Evolutionary conservation across 1,139 yeast genomes (phyloP).

Genomic region (Yamadazyma songkhlaensis): DNA sequence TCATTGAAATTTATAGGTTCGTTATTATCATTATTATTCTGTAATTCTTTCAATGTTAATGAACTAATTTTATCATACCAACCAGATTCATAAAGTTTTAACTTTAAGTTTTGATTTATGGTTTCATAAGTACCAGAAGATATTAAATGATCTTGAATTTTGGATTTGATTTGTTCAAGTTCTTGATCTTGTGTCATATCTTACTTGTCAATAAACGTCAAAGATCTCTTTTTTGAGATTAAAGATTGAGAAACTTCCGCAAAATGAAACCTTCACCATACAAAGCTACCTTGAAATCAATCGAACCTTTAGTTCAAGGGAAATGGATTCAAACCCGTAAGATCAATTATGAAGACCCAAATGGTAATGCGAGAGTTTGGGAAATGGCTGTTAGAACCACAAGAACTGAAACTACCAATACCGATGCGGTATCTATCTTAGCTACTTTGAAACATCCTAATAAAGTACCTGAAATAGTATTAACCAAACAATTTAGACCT

Average conservation of each 20-base stretch:
- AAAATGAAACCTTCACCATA: constrained; percentile 31
- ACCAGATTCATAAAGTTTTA: constrained; percentile 70
- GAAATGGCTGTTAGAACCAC: constrained; percentile 89
- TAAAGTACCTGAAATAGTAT: constrained; percentile 27
- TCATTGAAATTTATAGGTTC: constrained; percentile 50
- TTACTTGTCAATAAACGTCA: too few relatives aligned
- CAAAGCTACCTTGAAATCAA: constrained; percentile 29
- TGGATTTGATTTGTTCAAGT: constrained; percentile 53
- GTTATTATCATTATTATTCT: constrained; percentile 28
- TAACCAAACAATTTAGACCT: constrained; percentile 89
- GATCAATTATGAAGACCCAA: constrained; percentile 68
- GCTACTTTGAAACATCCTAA: constrained; percentile 58
- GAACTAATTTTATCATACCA: constrained; percentile 79
- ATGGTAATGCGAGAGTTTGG: constrained; percentile 71
- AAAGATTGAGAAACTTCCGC: background rate
- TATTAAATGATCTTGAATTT: constrained; percentile 68
- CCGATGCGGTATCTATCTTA: constrained; percentile 88
- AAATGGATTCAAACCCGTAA: constrained; percentile 52
- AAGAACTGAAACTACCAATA: constrained; percentile 59
- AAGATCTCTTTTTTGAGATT: too few relatives aligned
- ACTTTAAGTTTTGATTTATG: constrained; percentile 58
- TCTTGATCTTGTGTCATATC: constrained; percentile 36
- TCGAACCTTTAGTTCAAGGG: constrained; percentile 31
- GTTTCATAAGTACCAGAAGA: constrained; percentile 78
- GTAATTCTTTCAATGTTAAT: constrained; percentile 45